Base-by-base conservation (phyloP, 2,329 filamentous ascomycete species). In the Botrytis cinerea region DNA sequence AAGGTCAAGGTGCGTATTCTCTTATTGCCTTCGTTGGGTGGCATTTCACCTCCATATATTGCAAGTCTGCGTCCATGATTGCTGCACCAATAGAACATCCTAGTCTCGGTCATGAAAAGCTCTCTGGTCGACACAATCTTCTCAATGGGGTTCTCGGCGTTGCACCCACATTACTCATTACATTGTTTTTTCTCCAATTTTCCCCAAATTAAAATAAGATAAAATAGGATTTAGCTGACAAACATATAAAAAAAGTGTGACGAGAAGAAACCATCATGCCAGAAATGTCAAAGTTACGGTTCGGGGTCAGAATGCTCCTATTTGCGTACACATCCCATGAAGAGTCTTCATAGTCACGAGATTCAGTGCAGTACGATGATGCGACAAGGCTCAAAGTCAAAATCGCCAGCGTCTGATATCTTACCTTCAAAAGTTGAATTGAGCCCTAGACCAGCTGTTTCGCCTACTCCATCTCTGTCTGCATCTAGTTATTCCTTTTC, bases 1-100 rank as follows among this genome's bases (percentile, higher is more conserved):
- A 81, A 81, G 73, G 78, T 82, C 73, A 82, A 82, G 80, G 80
- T 81, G 78, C 71, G 28, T 62, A 32, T 32, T 64, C n/a, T 71
- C n/a, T 71, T 69, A 45, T 48, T 69, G 20, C 16, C 64, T 43
- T 51, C 62, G n/a, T 46, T 38, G 10, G 10, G 48, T 16, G 14
- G 32, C 25, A 40, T 25, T 25, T 28, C 22, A 38, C 14, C 28
- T 16, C 51, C n/a, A 57, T 35, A n/a, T 51, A 51, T 14, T 38
- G 63, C 63, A 67, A 1, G 14, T 51, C 46, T 51, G 12, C 46
- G 51, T 28, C 22, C 28, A 67, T 67, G 14, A 67, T 28, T n/a
- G n/a, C 64, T 40, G 64, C 64, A 40, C 32, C 64, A n/a, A 38
- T 67, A 25, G 32, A 51, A 54, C 46, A 67, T 67, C 46, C 64